Evolutionary conservation across 2,329 filamentous ascomycete genomes (phyloP).

Genomic region (Triangularia setosa): DNA sequence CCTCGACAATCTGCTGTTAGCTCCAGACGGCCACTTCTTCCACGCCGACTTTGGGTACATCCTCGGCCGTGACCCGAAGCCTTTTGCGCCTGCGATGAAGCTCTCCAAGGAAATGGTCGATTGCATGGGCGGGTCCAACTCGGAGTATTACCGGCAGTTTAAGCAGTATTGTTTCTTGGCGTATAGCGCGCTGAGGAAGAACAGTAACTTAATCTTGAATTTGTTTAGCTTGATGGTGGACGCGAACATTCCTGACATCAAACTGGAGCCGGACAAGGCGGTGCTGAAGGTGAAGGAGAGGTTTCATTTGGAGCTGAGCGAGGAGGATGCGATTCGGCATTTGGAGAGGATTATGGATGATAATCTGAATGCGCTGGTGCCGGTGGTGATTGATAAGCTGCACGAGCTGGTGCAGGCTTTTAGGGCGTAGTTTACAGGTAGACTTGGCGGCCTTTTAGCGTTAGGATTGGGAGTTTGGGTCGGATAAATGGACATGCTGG

Average conservation of each 20-base stretch:
- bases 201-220: slow-evolving; percentile 86
- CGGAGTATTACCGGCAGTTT: slow-evolving; percentile 80
- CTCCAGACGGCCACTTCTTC: slow-evolving; percentile 92
- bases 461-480: not conserved
- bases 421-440: slow-evolving; percentile 53
- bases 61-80: slow-evolving; percentile 92
- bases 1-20: slow-evolving; percentile 87
- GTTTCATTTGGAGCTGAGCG: slow-evolving; percentile 85
- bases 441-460: not conserved
- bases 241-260: slow-evolving; percentile 93
- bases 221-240: slow-evolving; percentile 96
- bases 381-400: slow-evolving; percentile 89
- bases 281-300: slow-evolving; percentile 93
- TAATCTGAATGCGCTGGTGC: slow-evolving; percentile 82
- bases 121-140: slow-evolving; percentile 85
- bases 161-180: slow-evolving; percentile 95
- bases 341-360: slow-evolving; percentile 90
- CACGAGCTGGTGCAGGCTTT: slow-evolving; percentile 93
- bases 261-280: slow-evolving; percentile 86
- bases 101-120: slow-evolving; percentile 98
- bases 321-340: slow-evolving; percentile 86
- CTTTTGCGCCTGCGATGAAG: slow-evolving; percentile 96
- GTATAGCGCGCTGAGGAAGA: slow-evolving; percentile 86
- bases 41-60: slow-evolving; percentile 99
- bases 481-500: not conserved